Base-by-base conservation (phyloP, 2,329 filamentous ascomycete genomes). In the Cercospora zeae-maydis region DNA sequence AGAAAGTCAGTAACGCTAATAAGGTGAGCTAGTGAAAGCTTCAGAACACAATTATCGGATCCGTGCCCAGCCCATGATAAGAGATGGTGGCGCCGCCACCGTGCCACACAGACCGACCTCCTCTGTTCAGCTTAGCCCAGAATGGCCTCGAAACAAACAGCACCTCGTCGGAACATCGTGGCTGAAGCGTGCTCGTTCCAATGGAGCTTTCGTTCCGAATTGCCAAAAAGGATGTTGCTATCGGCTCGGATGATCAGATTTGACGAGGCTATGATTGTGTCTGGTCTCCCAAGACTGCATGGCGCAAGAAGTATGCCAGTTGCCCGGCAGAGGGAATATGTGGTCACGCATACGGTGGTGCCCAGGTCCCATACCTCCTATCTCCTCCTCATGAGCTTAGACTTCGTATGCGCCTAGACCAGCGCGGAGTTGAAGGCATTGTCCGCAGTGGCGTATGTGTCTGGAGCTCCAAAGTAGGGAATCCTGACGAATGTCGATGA, bases 41-140 rank as follows among this genome's bases (percentile, higher is more conserved):
- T 14, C 19, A 14, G 19, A 34, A 30, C 27, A 19, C 24, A 19
- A 2, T 30, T n/a, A 1, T 42, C 54, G 54, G 54, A 42, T 57
- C 54, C 54, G 54, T 42, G 54, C 54, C 54, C 54, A 57, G 54
- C 34, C 27, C 34, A 16, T 24, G 19, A 53, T 21, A 30, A 24
- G 14, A 19, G 7, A 39, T n/a, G n/a, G 54, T 36, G 36, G 37
- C 54, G 34, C 34, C 31, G 54, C 54, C 54, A 57, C n/a, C 24
- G 36, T 45, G 36, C 54, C 21, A 36, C 54, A 57, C 54, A 57
- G 11, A 14, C 37, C 14, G 34, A 30, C 36, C 21, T 57, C 37
- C 54, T 57, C 21, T 42, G 33, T 45, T 57, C 16, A 39, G 54
- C 30, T 27, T 57, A 57, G 34, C 34, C 19, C 16, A 8, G 34